These are phyloP conservation scores for Curvularia sp. DNA, from an alignment of 2,329 filamentous ascomycete genomes.

Conservation along the genomic window DNA sequence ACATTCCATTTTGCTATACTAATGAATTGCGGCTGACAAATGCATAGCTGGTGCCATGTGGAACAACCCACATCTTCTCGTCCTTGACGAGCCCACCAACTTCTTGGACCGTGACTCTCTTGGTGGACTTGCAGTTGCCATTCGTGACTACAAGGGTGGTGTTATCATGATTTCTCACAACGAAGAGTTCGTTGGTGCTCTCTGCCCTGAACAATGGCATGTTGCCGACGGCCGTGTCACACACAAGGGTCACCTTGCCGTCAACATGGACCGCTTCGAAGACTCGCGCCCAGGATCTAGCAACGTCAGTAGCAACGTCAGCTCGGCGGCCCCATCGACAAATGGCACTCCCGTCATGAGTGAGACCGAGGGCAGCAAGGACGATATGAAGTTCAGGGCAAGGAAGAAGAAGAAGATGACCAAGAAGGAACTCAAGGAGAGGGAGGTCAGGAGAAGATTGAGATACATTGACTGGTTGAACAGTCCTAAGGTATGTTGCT, in stretches of 20 bases:
- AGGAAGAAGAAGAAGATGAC: constrained; percentile 99
- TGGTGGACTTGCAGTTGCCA: constrained; percentile 94
- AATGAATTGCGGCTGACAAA: constrained; percentile 17
- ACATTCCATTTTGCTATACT: not conserved
- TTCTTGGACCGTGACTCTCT: constrained; percentile 98
- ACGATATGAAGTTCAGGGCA: constrained; percentile 85
- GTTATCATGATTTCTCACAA: constrained; percentile 99
- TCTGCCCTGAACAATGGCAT: constrained; percentile 96
- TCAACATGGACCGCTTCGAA: constrained; percentile 84
- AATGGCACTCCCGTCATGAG: constrained; percentile 74
- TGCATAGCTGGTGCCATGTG: constrained; percentile 82
- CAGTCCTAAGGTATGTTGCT: constrained; percentile 62
- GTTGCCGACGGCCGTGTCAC: constrained; percentile 87
- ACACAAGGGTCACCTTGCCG: constrained; percentile 77
- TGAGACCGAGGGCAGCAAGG: constrained; percentile 78
- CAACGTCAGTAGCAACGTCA: constrained; percentile 57
- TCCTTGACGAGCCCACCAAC: constrained; percentile 98
- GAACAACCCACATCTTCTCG: constrained; percentile 98
- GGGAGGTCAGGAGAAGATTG: constrained; percentile 83
- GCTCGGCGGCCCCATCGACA: constrained; percentile 50
- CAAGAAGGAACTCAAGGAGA: constrained; percentile 93
- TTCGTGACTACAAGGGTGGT: constrained; percentile 96
- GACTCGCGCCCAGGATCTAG: constrained; percentile 72
- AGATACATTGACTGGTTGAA: constrained; percentile 83
- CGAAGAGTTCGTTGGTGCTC: constrained; percentile 95